Base-by-base conservation (phyloP, 2,329 filamentous ascomycete species). In the Ambrosiella cleistominuta region DNA sequence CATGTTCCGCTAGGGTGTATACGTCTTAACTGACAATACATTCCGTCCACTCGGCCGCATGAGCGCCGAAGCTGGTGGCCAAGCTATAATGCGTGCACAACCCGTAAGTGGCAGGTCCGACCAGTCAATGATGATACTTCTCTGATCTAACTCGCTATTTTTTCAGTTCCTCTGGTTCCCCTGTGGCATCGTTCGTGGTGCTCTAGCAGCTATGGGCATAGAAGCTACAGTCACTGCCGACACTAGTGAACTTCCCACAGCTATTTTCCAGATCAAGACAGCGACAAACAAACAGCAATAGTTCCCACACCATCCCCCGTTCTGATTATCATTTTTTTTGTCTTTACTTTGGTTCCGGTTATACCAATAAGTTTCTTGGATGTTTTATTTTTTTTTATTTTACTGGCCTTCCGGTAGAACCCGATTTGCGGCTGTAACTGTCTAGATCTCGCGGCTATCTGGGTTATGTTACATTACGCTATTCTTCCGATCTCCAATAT, bases 181-280 rank as follows among this genome's bases (percentile, higher is more conserved):
- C 7, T 95, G 90, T 65, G 93, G 93, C 52, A 78, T 98, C 54
- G 87, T 98, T 61, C 79, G 91, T 60, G 93, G 93, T 37, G 89
- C 88, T n/a, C 73, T 98, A 54, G 85, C 89, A n/a, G 89, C 85
- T 55, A 75, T 98, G 74, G 93, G 91, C 5, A 89, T 97, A 64
- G 84, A 83, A 65, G 90, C 90, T 8, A 94, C 85, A 1, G 91
- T 98, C 1, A 87, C 95, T 64, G 93, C 89, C 3, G 93, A 96
- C 71, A 86, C 86, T 57, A 85, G 76, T 58, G 91, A 95, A 68
- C 75, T 98, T 57, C 93, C 93, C 0, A 80, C 80, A 5, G 93
- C 91, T 40, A 88, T 90, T 0, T 98, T 98, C 69, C 93, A 98
- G 72, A 96, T 98, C 69, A 94, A 94, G 73, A 93, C 87, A 44